Conservation (phyloP, 345 rosid genomes). For the Brassica nigra region DNA sequence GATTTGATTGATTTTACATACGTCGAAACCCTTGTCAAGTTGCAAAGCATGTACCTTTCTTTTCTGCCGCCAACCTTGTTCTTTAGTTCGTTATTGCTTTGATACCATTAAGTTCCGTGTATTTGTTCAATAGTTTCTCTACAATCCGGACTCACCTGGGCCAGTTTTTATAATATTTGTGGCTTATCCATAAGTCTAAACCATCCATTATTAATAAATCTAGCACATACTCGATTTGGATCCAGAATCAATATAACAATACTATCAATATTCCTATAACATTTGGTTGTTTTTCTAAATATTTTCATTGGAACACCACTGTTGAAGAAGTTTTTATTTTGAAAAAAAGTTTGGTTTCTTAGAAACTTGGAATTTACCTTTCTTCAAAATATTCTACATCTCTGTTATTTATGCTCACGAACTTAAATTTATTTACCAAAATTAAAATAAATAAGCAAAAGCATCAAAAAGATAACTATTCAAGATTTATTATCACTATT, state of each 20-base stretch:
- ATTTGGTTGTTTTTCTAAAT: neutral
- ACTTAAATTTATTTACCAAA: neutral
- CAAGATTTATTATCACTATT: neutral
- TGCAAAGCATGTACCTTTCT: conserved; percentile 10
- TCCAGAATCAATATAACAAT: neutral
- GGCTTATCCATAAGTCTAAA: neutral
- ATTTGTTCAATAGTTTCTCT: neutral
- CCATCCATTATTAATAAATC: neutral
- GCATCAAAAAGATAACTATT: neutral
- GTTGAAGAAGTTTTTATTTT: neutral
- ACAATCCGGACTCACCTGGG: neutral
- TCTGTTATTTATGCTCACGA: neutral
- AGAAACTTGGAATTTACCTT: neutral
- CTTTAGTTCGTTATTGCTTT: conserved; percentile 3
- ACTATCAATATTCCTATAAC: neutral
- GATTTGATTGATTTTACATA: conserved; percentile 23
- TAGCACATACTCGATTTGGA: neutral
- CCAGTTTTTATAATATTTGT: neutral
- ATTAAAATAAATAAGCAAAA: neutral
- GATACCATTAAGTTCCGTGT: neutral
- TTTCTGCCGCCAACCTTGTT: neutral
- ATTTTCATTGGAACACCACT: neutral
- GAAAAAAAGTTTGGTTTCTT: neutral
- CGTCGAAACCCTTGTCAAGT: conserved; percentile 14
- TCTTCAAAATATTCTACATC: neutral